Percentiles rank a stretch among this genome's conserved stretches.
Evolutionary conservation across 2,329 filamentous ascomycete species (phyloP).

Genomic region (Albophoma yamanashiensis): DNA sequence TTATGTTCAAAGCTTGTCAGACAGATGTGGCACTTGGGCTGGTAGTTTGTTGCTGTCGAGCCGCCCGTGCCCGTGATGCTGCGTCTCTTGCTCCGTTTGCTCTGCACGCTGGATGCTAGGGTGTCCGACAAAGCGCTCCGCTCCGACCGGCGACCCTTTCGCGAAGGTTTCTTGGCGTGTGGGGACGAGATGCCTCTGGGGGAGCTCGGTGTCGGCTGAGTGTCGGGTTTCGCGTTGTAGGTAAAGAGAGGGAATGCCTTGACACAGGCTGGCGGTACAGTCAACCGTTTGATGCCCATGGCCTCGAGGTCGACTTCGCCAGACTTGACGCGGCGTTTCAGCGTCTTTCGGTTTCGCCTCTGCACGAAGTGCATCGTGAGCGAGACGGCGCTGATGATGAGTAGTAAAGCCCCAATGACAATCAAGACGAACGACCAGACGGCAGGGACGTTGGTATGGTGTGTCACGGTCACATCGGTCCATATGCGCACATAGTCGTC

Average conservation of each 20-base stretch:
- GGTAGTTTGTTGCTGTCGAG: conserved; percentile 47
- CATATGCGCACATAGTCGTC: conserved; percentile 51
- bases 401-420: conserved; percentile 60
- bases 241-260: conserved; percentile 68
- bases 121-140: conserved; percentile 16
- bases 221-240: conserved; percentile 51
- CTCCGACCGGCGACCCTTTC: conserved; percentile 18
- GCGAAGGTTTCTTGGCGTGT: conserved; percentile 16
- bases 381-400: conserved; percentile 57
- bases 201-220: conserved; percentile 25
- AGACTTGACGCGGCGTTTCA: conserved; percentile 59
- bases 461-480: conserved; percentile 40
- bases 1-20: conserved; percentile 66
- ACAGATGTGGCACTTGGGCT: conserved; percentile 85
- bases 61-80: conserved; percentile 21
- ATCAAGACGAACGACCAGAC: conserved; percentile 72
- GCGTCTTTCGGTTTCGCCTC: conserved; percentile 52
- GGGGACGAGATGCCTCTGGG: conserved; percentile 15
- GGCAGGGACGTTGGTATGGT: conserved; percentile 46
- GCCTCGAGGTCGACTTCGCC: conserved; percentile 82
- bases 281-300: conserved; percentile 73
- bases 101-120: conserved; percentile 11
- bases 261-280: conserved; percentile 62
- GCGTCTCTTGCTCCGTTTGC: conserved; percentile 26
- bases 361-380: conserved; percentile 70